Evolutionary conservation across 2,329 filamentous ascomycete genomes (phyloP).

Genomic region (Penicillium sp.): DNA sequence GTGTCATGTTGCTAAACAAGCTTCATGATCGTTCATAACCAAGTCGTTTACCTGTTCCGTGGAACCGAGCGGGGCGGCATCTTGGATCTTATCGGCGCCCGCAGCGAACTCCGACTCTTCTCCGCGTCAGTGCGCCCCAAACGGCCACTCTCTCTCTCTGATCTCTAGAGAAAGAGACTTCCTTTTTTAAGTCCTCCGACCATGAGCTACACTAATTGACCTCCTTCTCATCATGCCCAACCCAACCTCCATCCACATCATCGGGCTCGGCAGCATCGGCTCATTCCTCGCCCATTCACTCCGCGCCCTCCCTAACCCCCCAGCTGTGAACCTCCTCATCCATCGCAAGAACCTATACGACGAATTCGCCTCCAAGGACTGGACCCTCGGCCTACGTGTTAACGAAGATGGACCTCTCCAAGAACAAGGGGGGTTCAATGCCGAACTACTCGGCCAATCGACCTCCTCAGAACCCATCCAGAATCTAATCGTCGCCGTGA

Average conservation of each 20-base stretch:
- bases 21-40: no score
- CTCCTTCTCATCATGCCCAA: conserved; percentile 9
- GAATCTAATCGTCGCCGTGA: conserved; percentile 24
- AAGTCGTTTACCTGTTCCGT: not conserved
- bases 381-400: conserved; percentile 21
- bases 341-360: conserved; percentile 26
- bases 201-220: conserved; percentile 1
- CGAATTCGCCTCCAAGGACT: conserved; percentile 17
- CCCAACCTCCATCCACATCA: conserved; percentile 17
- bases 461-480: conserved; percentile 16
- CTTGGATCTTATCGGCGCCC: not conserved
- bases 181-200: not conserved
- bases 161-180: not conserved
- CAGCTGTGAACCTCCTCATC: conserved; percentile 25
- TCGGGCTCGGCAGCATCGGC: conserved; percentile 30
- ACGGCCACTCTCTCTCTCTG: not conserved
- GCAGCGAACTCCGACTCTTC: conserved; percentile 2
- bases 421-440: conserved; percentile 13
- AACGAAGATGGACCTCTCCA: conserved; percentile 15
- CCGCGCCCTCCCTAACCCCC: conserved; percentile 22
- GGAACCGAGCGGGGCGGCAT: not conserved
- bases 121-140: not conserved
- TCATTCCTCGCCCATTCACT: conserved; percentile 27
- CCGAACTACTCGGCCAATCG: conserved; percentile 11
- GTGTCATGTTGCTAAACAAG: no score